A percentile compares a stretch with the other conserved stretches of the same genome.
Evolutionary conservation across 2,329 filamentous ascomycete species (phyloP).

Genomic region (Leptodontidium sp.): DNA sequence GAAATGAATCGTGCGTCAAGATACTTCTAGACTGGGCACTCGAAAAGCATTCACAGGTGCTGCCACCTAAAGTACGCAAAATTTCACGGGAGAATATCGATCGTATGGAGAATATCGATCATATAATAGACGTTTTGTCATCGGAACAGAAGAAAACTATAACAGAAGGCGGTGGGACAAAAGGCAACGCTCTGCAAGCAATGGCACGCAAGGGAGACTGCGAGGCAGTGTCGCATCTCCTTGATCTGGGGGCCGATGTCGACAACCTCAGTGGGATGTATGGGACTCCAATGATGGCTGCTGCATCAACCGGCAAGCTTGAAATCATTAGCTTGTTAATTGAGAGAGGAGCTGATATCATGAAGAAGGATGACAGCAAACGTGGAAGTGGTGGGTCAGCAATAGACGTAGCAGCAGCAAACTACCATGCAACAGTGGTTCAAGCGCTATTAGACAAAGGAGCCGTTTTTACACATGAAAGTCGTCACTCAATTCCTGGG

Average conservation of each 20-base stretch:
- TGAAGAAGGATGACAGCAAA: background rate
- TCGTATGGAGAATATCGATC: too few species aligned
- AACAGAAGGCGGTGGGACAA: conserved; percentile 4
- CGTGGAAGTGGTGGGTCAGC: background rate
- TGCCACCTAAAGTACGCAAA: background rate
- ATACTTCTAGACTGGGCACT: background rate
- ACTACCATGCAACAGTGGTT: background rate
- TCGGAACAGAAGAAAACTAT: background rate
- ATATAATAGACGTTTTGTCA: background rate
- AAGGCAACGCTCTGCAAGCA: background rate
- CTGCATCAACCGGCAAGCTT: conserved; percentile 8
- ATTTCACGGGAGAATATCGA: background rate
- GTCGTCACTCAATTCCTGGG: background rate
- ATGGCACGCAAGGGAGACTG: conserved; percentile 6
- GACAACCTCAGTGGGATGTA: background rate
- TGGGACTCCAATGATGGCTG: conserved; percentile 6
- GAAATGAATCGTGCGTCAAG: background rate
- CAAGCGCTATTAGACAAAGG: background rate
- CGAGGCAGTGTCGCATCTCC: background rate
- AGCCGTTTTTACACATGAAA: background rate
- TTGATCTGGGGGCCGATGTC: conserved; percentile 6
- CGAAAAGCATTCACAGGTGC: background rate
- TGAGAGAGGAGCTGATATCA: conserved; percentile 4
- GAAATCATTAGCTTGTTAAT: background rate
- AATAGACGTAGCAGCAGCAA: conserved; percentile 1